These are phyloP conservation scores for Suhomyces wounanorum DNA, from an alignment of 1,139 yeast genomes.

Conservation along the genomic window DNA sequence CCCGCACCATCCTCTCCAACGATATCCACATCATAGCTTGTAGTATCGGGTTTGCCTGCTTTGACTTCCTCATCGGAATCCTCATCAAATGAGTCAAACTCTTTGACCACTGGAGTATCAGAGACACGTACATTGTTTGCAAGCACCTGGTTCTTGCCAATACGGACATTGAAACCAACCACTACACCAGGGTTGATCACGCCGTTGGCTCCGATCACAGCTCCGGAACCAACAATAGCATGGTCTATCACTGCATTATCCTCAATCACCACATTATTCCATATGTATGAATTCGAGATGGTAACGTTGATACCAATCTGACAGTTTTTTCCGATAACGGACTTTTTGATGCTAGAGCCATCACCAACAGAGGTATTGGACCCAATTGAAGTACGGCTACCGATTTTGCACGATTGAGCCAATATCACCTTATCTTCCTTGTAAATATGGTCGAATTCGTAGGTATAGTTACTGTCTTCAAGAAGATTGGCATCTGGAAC, in stretches of 20 bases:
- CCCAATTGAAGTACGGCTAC: conserved; percentile 78
- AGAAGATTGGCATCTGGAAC: conserved; percentile 83
- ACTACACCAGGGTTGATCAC: conserved; percentile 68
- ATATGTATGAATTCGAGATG: conserved; percentile 74
- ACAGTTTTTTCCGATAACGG: conserved; percentile 86
- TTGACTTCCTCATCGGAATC: conserved; percentile 27
- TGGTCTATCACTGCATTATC: conserved; percentile 60
- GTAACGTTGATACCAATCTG: conserved; percentile 75
- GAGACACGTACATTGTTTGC: conserved; percentile 55
- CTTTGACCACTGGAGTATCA: conserved; percentile 45
- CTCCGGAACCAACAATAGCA: conserved; percentile 70
- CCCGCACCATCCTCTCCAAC: conserved; percentile 68
- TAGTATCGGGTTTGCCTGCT: conserved; percentile 10
- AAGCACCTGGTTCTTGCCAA: conserved; percentile 54
- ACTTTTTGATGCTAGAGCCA: conserved; percentile 54
- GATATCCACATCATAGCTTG: conserved; percentile 33
- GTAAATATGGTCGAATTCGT: conserved; percentile 83
- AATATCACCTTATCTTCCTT: conserved; percentile 80
- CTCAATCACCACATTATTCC: conserved; percentile 78
- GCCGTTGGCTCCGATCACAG: conserved; percentile 54
- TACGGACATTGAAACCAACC: conserved; percentile 70
- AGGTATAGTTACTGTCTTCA: conserved; percentile 69
- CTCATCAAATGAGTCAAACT: conserved; percentile 25
- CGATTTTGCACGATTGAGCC: conserved; percentile 88
- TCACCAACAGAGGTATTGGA: conserved; percentile 67